These are phyloP conservation scores for Kwoniella shandongensis DNA, from an alignment of 768 basidiomycete species.

Conservation along the genomic window DNA sequence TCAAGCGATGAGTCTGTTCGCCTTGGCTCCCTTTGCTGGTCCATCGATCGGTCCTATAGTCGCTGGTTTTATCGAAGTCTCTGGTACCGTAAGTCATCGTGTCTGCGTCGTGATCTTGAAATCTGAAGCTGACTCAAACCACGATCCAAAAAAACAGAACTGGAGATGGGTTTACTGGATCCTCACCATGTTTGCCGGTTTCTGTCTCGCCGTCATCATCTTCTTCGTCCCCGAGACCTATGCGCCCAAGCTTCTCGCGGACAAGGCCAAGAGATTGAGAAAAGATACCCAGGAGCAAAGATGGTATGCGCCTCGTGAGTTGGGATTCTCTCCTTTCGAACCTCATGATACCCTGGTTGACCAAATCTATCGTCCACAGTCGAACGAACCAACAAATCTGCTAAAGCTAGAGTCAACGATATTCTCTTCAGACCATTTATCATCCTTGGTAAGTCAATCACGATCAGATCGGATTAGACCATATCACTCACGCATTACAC, in stretches of 20 bases:
- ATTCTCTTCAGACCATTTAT: conserved; percentile 51
- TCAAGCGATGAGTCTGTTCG: conserved; percentile 52
- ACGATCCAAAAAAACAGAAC: conserved; percentile 5
- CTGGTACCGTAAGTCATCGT: conserved; percentile 45
- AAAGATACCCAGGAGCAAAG: conserved; percentile 51
- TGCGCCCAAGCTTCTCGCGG: conserved; percentile 48
- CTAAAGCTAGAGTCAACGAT: conserved; percentile 37
- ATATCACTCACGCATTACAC: not conserved
- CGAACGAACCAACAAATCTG: conserved; percentile 36
- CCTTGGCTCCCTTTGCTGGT: conserved; percentile 55
- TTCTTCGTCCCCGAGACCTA: conserved; percentile 54
- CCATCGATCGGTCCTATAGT: conserved; percentile 54
- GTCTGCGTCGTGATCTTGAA: conserved; percentile 22
- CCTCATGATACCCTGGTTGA: not conserved
- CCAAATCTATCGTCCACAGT: conserved; percentile 9
- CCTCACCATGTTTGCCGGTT: conserved; percentile 49
- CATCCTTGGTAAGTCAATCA: conserved; percentile 39
- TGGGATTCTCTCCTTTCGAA: not conserved
- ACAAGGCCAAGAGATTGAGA: conserved; percentile 51
- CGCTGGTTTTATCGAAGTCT: conserved; percentile 51
- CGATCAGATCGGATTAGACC: not conserved
- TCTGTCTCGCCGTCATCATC: conserved; percentile 44
- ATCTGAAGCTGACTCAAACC: conserved; percentile 14
- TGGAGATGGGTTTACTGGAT: conserved; percentile 54
- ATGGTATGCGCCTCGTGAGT: conserved; percentile 53